Conservation (phyloP, 2,329 filamentous ascomycete genomes). For the Aspergillus oerlinghausenensis region DNA sequence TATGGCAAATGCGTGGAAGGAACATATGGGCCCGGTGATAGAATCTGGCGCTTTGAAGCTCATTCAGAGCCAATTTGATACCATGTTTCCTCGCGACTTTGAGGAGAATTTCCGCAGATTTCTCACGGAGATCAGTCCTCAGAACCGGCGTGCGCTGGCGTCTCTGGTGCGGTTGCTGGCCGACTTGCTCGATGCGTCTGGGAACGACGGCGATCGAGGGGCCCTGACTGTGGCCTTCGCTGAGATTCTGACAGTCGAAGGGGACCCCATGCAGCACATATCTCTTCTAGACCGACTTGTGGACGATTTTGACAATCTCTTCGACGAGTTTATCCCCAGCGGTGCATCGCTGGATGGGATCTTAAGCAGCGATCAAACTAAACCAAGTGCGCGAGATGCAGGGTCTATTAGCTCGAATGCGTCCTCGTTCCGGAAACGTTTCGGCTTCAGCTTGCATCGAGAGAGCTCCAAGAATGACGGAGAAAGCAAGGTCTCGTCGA, state of each 20-base stretch:
- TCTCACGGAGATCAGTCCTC: constrained; percentile 51
- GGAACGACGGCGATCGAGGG: constrained; percentile 85
- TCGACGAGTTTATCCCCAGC: constrained; percentile 58
- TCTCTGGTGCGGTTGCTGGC: constrained; percentile 80
- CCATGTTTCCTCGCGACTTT: constrained; percentile 43
- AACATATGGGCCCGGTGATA: constrained; percentile 82
- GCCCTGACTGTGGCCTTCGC: constrained; percentile 84
- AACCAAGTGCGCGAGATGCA: constrained; percentile 58
- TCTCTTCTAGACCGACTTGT: constrained; percentile 84
- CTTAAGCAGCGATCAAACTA: constrained; percentile 52
- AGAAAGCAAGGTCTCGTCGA: constrained; percentile 66
- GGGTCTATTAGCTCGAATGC: constrained; percentile 80
- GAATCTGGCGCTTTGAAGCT: constrained; percentile 65
- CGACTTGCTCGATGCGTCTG: constrained; percentile 81
- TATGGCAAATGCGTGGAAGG: constrained; percentile 78
- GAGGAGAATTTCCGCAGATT: constrained; percentile 54
- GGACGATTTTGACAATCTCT: constrained; percentile 84
- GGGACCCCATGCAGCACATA: constrained; percentile 75
- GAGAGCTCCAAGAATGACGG: constrained; percentile 73
- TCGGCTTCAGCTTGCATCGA: constrained; percentile 73
- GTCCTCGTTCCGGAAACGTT: constrained; percentile 78
- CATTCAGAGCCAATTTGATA: constrained; percentile 56
- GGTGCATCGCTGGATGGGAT: constrained; percentile 41
- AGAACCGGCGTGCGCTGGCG: constrained; percentile 71
- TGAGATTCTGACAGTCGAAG: constrained; percentile 75